These are phyloP conservation scores for Pseudotulostoma volvatum DNA, from an alignment of 495 filamentous ascomycete species.

Conservation along the genomic window DNA sequence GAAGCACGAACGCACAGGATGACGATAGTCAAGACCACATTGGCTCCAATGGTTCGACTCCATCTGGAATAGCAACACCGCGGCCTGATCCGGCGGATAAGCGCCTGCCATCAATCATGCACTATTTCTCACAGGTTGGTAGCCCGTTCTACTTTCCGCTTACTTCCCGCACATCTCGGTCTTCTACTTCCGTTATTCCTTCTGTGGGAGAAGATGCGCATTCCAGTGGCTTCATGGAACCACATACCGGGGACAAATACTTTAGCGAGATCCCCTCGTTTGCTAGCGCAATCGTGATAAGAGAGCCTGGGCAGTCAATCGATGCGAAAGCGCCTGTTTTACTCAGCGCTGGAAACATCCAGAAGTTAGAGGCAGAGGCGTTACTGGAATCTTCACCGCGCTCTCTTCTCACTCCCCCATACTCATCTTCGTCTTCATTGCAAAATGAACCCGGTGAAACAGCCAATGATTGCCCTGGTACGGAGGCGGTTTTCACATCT, in stretches of 20 bases:
- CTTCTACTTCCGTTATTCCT: slow-evolving; percentile 24
- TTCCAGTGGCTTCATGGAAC: slow-evolving; percentile 6
- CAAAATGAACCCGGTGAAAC: slow-evolving; percentile 27
- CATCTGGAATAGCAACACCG: slow-evolving; percentile 72
- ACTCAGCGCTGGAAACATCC: slow-evolving; percentile 3
- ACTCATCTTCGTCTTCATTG: slow-evolving; percentile 23
- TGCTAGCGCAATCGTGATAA: slow-evolving; percentile 24
- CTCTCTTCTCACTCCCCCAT: slow-evolving; percentile 27
- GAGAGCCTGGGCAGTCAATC: slow-evolving; percentile 24
- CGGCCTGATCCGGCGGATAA: slow-evolving; percentile 81
- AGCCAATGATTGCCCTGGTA: slow-evolving; percentile 17
- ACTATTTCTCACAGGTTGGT: slow-evolving; percentile 97
- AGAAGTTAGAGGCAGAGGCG: slow-evolving; percentile 11
- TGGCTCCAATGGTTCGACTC: slow-evolving; percentile 60
- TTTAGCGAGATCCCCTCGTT: slow-evolving; percentile 14
- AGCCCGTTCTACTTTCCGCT: slow-evolving; percentile 36
- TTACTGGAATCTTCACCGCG: slow-evolving; percentile 15
- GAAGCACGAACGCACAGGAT: slow-evolving; percentile 29
- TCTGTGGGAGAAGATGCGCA: slow-evolving; percentile 22
- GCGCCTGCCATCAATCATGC: slow-evolving; percentile 77
- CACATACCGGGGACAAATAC: slow-evolving; percentile 8
- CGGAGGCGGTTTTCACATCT: slow-evolving; percentile 21
- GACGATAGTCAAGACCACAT: slow-evolving; percentile 64
- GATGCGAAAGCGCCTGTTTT: slow-evolving; percentile 11
- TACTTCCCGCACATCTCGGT: slow-evolving; percentile 34